Base-by-base conservation (phyloP, 176 grass and related monocot species). In the Chrysopogon serrulatus region DNA sequence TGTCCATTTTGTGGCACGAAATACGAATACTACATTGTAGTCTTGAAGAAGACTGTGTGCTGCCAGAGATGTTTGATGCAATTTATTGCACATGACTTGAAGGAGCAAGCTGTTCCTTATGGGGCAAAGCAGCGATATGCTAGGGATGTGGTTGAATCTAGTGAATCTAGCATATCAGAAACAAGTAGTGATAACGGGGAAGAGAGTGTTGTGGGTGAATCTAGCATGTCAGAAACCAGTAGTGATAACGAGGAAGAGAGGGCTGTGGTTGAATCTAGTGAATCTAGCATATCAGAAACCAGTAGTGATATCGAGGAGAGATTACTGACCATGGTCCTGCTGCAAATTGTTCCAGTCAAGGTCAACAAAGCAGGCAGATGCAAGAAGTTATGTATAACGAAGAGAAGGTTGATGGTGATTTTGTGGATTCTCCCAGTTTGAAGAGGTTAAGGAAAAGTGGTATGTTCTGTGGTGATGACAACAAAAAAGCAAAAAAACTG, bases 11-110 rank as follows among this genome's bases (percentile, higher is more conserved):
- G 95, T 83, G 81, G 90, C 39, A 92, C 91, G 88, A 88, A 86
- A 77, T 97, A 97, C 74, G 86, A 97, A 70, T 94, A 97, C 68
- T 87, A 81, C 72, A 79, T 72, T 53, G 53, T 74, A 43, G 83
- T 91, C 26, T 91, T 94, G 78, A 91, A 91, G 80, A 97, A 84
- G 86, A 77, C 90, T 74, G 82, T 97, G 42, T 88, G 88, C 32
- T 97, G 95, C 89, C 95, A 92, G 69, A 94, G 60, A 68, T 97
- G 95, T 73, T 82, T 87, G 80, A 90, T 92, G 70, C 80, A 86
- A 82, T 97, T 94, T 78, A 63, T 94, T 39, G 95, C 95, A 67
- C 83, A 86, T 79, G 95, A 94, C 83, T 64, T 92, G 33, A 78
- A 87, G 31, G 81, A 84, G 9, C 86, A 87, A 88, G 12, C 62